Conservation (phyloP, 768 basidiomycete genomes). For the Mycena albidolilacea region DNA sequence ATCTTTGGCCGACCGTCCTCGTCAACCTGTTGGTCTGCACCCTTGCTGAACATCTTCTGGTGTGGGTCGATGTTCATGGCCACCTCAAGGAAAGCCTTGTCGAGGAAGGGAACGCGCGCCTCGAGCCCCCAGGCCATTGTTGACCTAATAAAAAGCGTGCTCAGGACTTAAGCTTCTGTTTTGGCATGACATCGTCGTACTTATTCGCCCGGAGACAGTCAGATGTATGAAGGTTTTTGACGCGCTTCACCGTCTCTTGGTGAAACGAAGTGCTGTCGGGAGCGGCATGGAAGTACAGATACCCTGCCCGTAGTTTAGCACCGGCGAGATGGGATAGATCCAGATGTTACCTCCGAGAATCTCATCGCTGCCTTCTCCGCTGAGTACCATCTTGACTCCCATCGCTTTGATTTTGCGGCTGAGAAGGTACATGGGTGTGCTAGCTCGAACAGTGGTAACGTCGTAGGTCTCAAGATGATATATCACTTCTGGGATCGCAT, state of each 20-base stretch:
- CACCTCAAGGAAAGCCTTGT: constrained; percentile 95
- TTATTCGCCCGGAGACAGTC: constrained; percentile 99
- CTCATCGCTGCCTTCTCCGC: constrained; percentile 98
- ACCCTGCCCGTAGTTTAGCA: constrained; percentile 66
- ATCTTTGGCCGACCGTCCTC: constrained; percentile 90
- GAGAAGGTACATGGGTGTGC: constrained; percentile 98
- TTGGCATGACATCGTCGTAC: constrained; percentile 55
- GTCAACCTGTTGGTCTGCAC: constrained; percentile 79
- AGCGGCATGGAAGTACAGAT: constrained; percentile 99
- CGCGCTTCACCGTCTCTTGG: constrained; percentile 93
- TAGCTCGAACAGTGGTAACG: constrained; percentile 97
- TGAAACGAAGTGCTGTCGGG: constrained; percentile 92
- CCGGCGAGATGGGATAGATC: constrained; percentile 1
- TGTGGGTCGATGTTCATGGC: constrained; percentile 92
- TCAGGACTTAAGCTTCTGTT: constrained; percentile 9
- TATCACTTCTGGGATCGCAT: constrained; percentile 97
- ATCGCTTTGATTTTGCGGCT: constrained; percentile 99
- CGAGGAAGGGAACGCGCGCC: constrained; percentile 98
- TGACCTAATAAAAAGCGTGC: constrained; percentile 64
- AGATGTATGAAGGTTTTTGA: constrained; percentile 97
- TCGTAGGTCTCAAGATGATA: constrained; percentile 99
- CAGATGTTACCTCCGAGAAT: constrained; percentile 87
- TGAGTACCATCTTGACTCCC: constrained; percentile 99
- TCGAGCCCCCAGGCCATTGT: constrained; percentile 99
- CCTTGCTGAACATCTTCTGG: constrained; percentile 92